A percentile compares a stretch with the other conserved stretches of the same genome.
These are phyloP conservation scores for Mimosa pudica DNA, from an alignment of 306 rosid genomes.

Conservation along the genomic window DNA sequence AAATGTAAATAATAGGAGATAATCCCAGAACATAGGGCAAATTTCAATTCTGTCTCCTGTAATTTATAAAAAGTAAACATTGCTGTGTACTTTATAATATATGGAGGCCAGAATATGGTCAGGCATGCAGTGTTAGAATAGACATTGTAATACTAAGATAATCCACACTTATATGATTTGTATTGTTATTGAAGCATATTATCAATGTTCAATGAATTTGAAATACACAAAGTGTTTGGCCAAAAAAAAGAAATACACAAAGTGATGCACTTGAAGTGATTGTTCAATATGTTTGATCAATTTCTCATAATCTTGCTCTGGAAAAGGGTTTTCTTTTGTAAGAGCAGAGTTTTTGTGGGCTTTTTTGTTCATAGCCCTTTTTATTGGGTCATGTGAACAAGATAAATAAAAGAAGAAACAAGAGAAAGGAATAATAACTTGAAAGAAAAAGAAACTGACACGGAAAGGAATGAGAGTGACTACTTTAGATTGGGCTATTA, in stretches of 20 bases:
- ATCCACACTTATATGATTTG: not conserved
- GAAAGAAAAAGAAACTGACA: not conserved
- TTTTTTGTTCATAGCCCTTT: not conserved
- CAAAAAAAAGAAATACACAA: not conserved
- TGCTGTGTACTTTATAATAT: not conserved
- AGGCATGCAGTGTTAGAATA: not conserved
- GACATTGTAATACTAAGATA: not conserved
- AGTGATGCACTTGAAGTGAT: not conserved
- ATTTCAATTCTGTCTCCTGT: not conserved
- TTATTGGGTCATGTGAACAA: not conserved
- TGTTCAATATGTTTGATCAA: not conserved
- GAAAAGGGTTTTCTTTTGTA: not conserved
- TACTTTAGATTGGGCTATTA: not conserved
- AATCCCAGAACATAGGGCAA: not conserved
- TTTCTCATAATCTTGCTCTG: not conserved
- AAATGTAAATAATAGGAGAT: constrained; percentile 29
- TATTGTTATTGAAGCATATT: not conserved
- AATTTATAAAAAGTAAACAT: too few species aligned
- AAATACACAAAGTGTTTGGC: not conserved
- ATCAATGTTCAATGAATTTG: not conserved
- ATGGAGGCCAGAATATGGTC: not conserved
- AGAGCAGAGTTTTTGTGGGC: not conserved
- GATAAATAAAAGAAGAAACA: not conserved
- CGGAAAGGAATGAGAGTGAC: not conserved
- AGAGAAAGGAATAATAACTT: not conserved